Percentiles rank a stretch among this genome's conserved stretches.
phyloP scores from a whole-genome alignment of 768 basidiomycete species.

The Kwoniella bestiolae region DNA sequence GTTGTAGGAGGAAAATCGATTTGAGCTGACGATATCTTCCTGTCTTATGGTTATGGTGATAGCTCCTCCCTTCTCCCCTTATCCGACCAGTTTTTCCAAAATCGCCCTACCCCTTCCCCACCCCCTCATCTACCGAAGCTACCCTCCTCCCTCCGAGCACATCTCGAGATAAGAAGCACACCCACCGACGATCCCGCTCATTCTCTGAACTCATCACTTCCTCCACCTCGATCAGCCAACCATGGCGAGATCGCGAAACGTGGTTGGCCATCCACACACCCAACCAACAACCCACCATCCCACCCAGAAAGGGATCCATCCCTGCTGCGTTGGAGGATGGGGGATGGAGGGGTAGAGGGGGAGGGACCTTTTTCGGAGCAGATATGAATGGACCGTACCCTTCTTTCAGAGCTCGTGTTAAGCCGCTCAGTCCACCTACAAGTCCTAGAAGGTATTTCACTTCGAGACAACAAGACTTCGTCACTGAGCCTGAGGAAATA shows the following conservation, averaged over 20 bases:
- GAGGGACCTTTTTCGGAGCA: constrained; percentile 21
- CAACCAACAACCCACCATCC: background rate
- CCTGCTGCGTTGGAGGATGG: constrained; percentile 8
- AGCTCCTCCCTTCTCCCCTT: constrained; percentile 7
- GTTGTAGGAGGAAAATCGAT: background rate
- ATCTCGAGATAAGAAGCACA: background rate
- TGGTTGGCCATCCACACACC: constrained; percentile 19
- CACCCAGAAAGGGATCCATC: background rate
- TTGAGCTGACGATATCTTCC: constrained; percentile 6
- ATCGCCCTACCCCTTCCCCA: background rate
- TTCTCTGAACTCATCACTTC: constrained; percentile 22
- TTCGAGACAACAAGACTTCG: background rate
- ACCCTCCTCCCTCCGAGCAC: background rate
- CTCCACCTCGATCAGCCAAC: constrained; percentile 7
- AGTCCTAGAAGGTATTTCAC: background rate
- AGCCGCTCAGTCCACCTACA: constrained; percentile 7
- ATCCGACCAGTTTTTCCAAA: background rate
- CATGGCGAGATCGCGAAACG: constrained; percentile 22
- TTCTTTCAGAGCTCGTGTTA: constrained; percentile 5
- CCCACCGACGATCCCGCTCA: constrained; percentile 18
- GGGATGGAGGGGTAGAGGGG: constrained; percentile 13
- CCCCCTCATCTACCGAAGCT: background rate
- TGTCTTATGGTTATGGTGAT: background rate
- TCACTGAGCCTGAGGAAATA: background rate
- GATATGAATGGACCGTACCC: constrained; percentile 17